Evolutionary conservation across 495 filamentous ascomycete genomes (phyloP).

Genomic region (Penicillium samsonianum): DNA sequence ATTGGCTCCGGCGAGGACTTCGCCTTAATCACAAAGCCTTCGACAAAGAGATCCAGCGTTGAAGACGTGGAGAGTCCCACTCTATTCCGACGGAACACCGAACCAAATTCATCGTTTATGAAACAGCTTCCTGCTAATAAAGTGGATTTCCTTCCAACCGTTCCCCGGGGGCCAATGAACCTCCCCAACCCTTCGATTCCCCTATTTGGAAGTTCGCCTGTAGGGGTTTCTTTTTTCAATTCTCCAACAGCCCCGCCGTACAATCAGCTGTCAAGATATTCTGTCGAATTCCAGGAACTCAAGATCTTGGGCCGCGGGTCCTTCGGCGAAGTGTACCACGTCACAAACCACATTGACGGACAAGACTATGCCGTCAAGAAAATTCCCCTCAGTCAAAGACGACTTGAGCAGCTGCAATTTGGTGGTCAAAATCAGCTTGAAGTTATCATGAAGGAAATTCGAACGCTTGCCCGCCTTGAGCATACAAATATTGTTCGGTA

Average conservation of each 20-base stretch:
- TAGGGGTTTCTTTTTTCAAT: constrained; percentile 37
- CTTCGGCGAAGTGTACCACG: constrained; percentile 56
- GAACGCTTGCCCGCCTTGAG: constrained; percentile 55
- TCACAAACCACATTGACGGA: constrained; percentile 52
- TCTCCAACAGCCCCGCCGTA: constrained; percentile 19
- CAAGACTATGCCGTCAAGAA: constrained; percentile 57
- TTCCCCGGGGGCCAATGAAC: constrained; percentile 26
- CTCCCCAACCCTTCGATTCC: constrained; percentile 28
- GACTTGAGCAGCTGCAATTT: constrained; percentile 47
- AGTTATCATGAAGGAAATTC: constrained; percentile 54
- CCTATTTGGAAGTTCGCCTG: constrained; percentile 39
- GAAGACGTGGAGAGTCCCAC: constrained; percentile 10
- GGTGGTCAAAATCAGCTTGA: constrained; percentile 51
- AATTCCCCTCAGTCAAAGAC: constrained; percentile 49
- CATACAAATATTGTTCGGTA: constrained; percentile 58
- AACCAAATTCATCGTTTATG: constrained; percentile 18
- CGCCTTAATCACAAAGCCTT: constrained; percentile 25
- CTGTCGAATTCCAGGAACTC: constrained; percentile 45
- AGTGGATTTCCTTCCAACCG: constrained; percentile 23
- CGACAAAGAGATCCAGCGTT: constrained; percentile 11
- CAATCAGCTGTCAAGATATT: constrained; percentile 41
- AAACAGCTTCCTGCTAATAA: constrained; percentile 23
- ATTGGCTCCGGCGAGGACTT: constrained; percentile 26
- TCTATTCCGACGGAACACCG: constrained; percentile 13
- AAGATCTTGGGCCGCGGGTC: constrained; percentile 52